Base-by-base conservation (phyloP, 1,284 basidiomycete species). In the Fomitopsis betulina region DNA sequence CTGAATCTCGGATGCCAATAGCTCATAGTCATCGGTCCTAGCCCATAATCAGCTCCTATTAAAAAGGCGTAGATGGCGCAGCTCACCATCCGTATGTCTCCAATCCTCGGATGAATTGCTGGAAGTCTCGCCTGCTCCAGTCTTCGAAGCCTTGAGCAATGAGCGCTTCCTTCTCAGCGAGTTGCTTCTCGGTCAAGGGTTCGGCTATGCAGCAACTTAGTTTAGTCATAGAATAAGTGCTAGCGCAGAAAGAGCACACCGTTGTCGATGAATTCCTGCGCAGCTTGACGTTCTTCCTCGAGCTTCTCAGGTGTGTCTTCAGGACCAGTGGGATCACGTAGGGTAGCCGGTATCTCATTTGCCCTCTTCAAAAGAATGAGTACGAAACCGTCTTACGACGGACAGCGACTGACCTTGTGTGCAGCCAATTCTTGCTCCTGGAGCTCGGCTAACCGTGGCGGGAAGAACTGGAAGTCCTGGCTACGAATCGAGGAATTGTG, bases 391-490 rank as follows among this genome's bases (percentile, higher is more conserved):
- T 23, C 15, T 5, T 38, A 19, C 19, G 33, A 25, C 19, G 53
- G 23, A 17, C 19, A 32, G 38, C 30, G 25, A 63, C 75, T 54
- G 54, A 88, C 92, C 77, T 90, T 89, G 73, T 89, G 88, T 19
- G 88, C 90, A 5, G 90, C 88, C 33, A 89, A 77, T 72, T 98
- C 97, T 58, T 89, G 85, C 67, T 97, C 93, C 71, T 98, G 95
- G 49, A 98, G 77, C 67, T 89, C 89, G 10, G 86, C 81, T 9
- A 99, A 76, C 51, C 89, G 81, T 0, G 87, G 83, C 2, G 96
- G 92, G 78, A 93, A 98, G 81, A 99, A 99, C 70, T 99, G 96
- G 81, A 96, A 98, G 72, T 98, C 96, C 76, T 96, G 89, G 64
- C 93, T 95, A 64, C 47, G 65, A n/a, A 23, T 13, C 49, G 50